Evolutionary conservation across 2,329 filamentous ascomycete genomes (phyloP), one percentile per base, ranked within the genome.

Genomic region (Chaetothyriales sp.): DNA sequence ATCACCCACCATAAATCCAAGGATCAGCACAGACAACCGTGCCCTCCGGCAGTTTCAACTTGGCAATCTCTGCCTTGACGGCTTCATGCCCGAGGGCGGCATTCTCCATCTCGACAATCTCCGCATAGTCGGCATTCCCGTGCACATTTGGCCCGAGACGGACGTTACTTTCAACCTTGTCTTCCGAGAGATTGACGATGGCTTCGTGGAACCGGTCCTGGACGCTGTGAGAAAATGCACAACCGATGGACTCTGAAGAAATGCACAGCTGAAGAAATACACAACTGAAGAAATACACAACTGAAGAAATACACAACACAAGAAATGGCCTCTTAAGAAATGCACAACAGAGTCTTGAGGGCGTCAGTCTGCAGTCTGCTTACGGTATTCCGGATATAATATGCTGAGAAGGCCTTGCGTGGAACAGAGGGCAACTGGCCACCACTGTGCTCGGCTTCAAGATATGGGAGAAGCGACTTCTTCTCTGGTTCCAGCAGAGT

Each of bases 401-500:
- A 74, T 44, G 68, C 68, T 28, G 72, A 56, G 52, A 73, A 77
- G 6, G 67, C 76, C 66, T 72, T 80, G 61, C 72, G 67, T 59
- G 70, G 72, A 54, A 71, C 71, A 2, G 65, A 66, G 2, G 73
- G 72, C 1, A 76, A 66, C 2, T 71, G 67, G 18, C 65, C 64
- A 22, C 75, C 72, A 26, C 67, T 66, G 51, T 79, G 73, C 61
- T 84, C 80, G 39, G 78, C 81, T 48, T 80, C 78, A 18, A 79
- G 66, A 62, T 81, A 83, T n/a, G 73, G 72, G 5, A 80, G 61
- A 54, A 73, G 70, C 56, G 77, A 70, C 39, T 67, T 67, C 69
- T 84, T 84, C 42, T 71, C 69, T 2, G 81, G 80, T 60, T 84
- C 80, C 48, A 81, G 73, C 2, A 84, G 69, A 19, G 78, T 84